Conservation (phyloP, 495 filamentous ascomycete genomes). For the Trichoderma asperelloides region DNA sequence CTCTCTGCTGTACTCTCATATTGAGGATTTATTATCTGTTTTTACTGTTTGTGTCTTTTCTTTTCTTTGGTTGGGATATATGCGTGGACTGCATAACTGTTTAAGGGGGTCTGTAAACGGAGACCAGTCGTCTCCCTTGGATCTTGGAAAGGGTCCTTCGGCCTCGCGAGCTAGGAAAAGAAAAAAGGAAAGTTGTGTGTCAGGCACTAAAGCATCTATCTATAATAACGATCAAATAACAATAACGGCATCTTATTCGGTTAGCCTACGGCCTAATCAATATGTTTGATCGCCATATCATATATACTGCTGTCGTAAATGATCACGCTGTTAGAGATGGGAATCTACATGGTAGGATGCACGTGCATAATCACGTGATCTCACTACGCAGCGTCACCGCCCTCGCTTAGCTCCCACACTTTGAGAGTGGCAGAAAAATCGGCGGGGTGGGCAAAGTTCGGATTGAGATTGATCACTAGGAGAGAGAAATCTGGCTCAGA, state of each 20-base stretch:
- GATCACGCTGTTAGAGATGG: neutral
- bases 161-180: neutral
- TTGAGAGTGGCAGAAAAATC: slow-evolving; percentile 9
- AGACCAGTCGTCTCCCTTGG: neutral
- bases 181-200: neutral
- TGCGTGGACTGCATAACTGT: neutral
- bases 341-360: neutral
- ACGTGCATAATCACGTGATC: neutral
- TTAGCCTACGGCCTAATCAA: no score
- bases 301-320: neutral
- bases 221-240: neutral
- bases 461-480: slow-evolving; percentile 3
- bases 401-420: slow-evolving; percentile 8
- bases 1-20: neutral
- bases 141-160: neutral
- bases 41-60: neutral
- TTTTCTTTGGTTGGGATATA: slow-evolving; percentile 1
- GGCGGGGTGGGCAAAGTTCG: slow-evolving; percentile 8
- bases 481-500: neutral
- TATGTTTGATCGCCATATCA: no score
- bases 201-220: neutral
- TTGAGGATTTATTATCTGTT: neutral
- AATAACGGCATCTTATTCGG: neutral
- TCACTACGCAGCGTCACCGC: neutral
- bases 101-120: neutral